Evolutionary conservation across 2,329 filamentous ascomycete genomes (phyloP).

Genomic region (Talaromyces sp.): DNA sequence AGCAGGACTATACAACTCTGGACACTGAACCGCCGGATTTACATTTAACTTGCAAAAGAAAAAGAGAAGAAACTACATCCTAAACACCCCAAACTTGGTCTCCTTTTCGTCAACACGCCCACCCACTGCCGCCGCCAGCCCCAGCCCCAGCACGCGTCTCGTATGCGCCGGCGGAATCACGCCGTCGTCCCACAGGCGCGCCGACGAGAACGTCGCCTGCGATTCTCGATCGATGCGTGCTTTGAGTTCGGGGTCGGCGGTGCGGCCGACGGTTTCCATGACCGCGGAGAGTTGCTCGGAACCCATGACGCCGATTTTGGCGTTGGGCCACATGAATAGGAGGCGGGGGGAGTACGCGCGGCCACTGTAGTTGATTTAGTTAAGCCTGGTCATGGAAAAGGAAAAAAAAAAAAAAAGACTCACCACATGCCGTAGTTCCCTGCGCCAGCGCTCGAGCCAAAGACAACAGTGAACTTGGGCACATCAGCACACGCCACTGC

Average conservation of each 20-base stretch:
- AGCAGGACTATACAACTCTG: neutral
- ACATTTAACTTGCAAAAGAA: neutral
- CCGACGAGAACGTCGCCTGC: constrained; percentile 80
- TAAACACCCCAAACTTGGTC: constrained; percentile 72
- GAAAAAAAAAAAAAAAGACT: no score
- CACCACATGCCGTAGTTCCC: constrained; percentile 97
- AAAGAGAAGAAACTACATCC: constrained; percentile 56
- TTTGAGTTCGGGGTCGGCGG: constrained; percentile 72
- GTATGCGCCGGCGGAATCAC: constrained; percentile 75
- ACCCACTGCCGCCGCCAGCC: constrained; percentile 65
- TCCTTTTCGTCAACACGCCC: constrained; percentile 57
- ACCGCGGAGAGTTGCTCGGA: constrained; percentile 84
- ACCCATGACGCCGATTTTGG: constrained; percentile 95
- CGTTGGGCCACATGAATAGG: constrained; percentile 96
- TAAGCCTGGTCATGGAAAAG: no score
- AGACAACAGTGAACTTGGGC: constrained; percentile 93
- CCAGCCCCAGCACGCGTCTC: constrained; percentile 64
- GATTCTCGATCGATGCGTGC: constrained; percentile 84
- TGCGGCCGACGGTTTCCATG: constrained; percentile 89
- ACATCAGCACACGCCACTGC: constrained; percentile 91
- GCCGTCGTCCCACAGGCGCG: constrained; percentile 85
- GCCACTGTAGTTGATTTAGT: constrained; percentile 51
- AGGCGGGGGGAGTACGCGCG: constrained; percentile 88
- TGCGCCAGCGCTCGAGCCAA: constrained; percentile 88
- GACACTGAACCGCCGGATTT: neutral